phyloP scores from a whole-genome alignment of 1,284 basidiomycete genomes.

The Ceratobasidium sp. region DNA sequence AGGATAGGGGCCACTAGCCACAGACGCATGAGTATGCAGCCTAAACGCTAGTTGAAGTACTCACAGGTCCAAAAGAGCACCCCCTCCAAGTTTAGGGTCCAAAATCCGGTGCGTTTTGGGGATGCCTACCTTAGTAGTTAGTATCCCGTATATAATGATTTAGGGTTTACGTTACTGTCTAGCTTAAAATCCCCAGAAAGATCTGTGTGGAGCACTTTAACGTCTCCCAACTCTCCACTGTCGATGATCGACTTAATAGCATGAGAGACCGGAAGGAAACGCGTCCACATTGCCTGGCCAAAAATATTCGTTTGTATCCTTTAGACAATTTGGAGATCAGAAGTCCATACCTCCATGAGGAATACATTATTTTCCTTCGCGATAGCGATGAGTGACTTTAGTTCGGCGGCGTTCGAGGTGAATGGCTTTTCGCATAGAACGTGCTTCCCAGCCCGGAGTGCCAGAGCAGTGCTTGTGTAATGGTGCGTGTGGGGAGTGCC shows the following conservation, averaged over 20 bases:
- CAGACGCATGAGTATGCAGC: background rate
- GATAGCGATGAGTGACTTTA: slow-evolving; percentile 45
- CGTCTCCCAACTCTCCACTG: slow-evolving; percentile 71
- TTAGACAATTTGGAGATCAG: background rate
- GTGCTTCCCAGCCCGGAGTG: slow-evolving; percentile 85
- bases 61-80: slow-evolving; percentile 87
- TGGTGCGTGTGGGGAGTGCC: slow-evolving; percentile 92
- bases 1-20: slow-evolving; percentile 49
- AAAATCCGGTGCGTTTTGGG: slow-evolving; percentile 81
- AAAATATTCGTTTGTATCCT: background rate
- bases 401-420: slow-evolving; percentile 74
- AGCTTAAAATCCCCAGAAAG: slow-evolving; percentile 80
- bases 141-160: too few relatives aligned
- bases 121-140: slow-evolving; percentile 63
- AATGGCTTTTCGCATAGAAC: slow-evolving; percentile 91
- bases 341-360: slow-evolving; percentile 79
- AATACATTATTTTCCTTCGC: slow-evolving; percentile 85
- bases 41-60: background rate
- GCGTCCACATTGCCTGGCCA: slow-evolving; percentile 40
- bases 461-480: slow-evolving; percentile 82
- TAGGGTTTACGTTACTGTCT: slow-evolving; percentile 49
- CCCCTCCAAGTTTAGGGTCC: slow-evolving; percentile 88
- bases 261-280: slow-evolving; percentile 75
- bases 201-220: slow-evolving; percentile 65
- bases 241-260: slow-evolving; percentile 73